Conservation (phyloP, 345 rosid genomes). For the Raphanus raphanistrum region DNA sequence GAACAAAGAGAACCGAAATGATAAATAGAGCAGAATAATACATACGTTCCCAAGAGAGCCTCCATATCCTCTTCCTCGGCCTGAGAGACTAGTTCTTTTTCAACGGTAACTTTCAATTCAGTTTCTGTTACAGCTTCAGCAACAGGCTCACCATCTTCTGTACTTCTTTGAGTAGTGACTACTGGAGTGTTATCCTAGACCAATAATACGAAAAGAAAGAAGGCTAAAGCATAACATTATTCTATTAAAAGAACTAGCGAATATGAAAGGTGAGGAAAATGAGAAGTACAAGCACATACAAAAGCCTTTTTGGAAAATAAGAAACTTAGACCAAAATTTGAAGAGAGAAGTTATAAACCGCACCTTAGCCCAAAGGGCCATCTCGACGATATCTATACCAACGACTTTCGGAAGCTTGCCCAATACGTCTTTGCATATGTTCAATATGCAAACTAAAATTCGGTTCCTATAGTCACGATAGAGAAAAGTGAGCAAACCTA, state of each 20-base stretch:
- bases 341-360: slow-evolving; percentile 29
- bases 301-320: not conserved
- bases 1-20: not conserved
- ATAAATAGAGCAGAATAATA: slow-evolving; percentile 23
- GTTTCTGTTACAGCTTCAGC: slow-evolving; percentile 58
- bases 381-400: slow-evolving; percentile 90
- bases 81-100: slow-evolving; percentile 92
- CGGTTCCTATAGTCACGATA: slow-evolving; percentile 59
- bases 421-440: slow-evolving; percentile 74
- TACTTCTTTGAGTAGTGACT: slow-evolving; percentile 59
- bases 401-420: slow-evolving; percentile 83
- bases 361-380: slow-evolving; percentile 99
- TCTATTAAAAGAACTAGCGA: not conserved
- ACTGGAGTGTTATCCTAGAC: slow-evolving; percentile 81
- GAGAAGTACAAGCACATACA: slow-evolving; percentile 18
- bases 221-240: not conserved
- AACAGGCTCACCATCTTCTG: slow-evolving; percentile 74
- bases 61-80: slow-evolving; percentile 99
- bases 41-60: slow-evolving; percentile 94
- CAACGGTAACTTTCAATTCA: slow-evolving; percentile 88
- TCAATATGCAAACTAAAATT: slow-evolving; percentile 67
- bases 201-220: slow-evolving; percentile 26
- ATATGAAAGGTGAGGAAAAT: slow-evolving; percentile 8
- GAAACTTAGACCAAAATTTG: slow-evolving; percentile 7
- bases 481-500: not conserved